Base-by-base conservation (phyloP, 2,329 filamentous ascomycete species). In the Exophiala viscosa region DNA sequence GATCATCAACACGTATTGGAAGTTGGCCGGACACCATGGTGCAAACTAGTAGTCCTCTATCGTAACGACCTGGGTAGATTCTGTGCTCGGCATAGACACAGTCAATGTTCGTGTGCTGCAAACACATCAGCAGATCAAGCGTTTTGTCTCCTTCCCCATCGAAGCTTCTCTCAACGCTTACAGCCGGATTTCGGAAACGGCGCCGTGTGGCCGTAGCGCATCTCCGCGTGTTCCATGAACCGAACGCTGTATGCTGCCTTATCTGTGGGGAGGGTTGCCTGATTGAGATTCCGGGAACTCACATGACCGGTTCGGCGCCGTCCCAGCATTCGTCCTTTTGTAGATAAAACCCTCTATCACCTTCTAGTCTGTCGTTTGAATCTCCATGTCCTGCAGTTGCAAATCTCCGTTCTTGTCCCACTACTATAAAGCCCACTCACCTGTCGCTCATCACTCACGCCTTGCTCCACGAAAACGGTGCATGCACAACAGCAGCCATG, bases 21-120 rank as follows among this genome's bases (percentile, higher is more conserved):
- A 46, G 6, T 45, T 28, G 40, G 11, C 42, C 18, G n/a, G n/a
- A 34, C 13, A 20, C 20, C 48, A 51, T 76, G 44, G 70, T 73
- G 39, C 18, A 39, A 39, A 39, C 11, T 15, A 7, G 36, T 13
- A 39, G 18, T 18, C 15, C 34, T n/a, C 13, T 15, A n/a, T 28
- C 23, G 2, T 28, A 28, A 28, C 23, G 4, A 39, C 2, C 3
- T 28, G 36, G n/a, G 13, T 39, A 39, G 36, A 10, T 39, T 39
- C 5, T 10, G n/a, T 14, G 36, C 13, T 18, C 9, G 11, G 2
- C 18, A 39, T 15, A 15, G 4, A 28, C 23, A 28, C 2, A 28
- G 8, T 28, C 23, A 7, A 28, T 28, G 23, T 4, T 4, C 3
- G 23, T 28, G 23, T 28, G 23, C 23, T 28, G 23, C 23, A 28